These are phyloP conservation scores for Boletus coccyginus DNA, from an alignment of 768 basidiomycete genomes.

Conservation along the genomic window DNA sequence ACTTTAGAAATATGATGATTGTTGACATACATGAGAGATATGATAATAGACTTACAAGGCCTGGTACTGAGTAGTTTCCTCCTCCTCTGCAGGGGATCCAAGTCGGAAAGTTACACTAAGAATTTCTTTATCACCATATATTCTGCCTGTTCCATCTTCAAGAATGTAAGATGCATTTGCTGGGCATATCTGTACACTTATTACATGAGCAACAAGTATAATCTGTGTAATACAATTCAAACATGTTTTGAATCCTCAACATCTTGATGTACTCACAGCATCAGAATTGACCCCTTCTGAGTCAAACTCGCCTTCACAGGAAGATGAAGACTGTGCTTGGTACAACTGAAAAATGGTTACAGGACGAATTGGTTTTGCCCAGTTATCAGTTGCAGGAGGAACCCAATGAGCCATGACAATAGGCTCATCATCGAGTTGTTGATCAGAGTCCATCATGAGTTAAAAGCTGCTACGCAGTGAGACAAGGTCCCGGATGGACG, in stretches of 20 bases:
- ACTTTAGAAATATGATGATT: slow-evolving; percentile 9
- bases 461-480: not conserved
- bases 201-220: slow-evolving; percentile 48
- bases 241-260: slow-evolving; percentile 22
- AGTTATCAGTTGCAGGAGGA: not conserved
- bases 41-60: slow-evolving; percentile 16
- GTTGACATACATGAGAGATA: not conserved
- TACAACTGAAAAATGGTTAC: slow-evolving; percentile 55
- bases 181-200: slow-evolving; percentile 14
- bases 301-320: slow-evolving; percentile 43
- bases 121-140: slow-evolving; percentile 8
- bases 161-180: slow-evolving; percentile 18
- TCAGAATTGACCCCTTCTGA: slow-evolving; percentile 32
- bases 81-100: not conserved
- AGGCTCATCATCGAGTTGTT: slow-evolving; percentile 2
- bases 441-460: slow-evolving; percentile 8
- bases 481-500: not conserved
- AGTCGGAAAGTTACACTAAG: not conserved
- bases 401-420: slow-evolving; percentile 1
- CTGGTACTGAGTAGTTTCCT: slow-evolving; percentile 3
- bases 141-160: slow-evolving; percentile 40
- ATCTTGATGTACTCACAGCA: slow-evolving; percentile 5
- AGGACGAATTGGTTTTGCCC: slow-evolving; percentile 36
- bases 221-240: slow-evolving; percentile 29
- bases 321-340: slow-evolving; percentile 34